Evolutionary conservation across 257 asterid species (phyloP), one percentile per base, ranked within the genome.

Genomic region (Penstemon eatonii): DNA sequence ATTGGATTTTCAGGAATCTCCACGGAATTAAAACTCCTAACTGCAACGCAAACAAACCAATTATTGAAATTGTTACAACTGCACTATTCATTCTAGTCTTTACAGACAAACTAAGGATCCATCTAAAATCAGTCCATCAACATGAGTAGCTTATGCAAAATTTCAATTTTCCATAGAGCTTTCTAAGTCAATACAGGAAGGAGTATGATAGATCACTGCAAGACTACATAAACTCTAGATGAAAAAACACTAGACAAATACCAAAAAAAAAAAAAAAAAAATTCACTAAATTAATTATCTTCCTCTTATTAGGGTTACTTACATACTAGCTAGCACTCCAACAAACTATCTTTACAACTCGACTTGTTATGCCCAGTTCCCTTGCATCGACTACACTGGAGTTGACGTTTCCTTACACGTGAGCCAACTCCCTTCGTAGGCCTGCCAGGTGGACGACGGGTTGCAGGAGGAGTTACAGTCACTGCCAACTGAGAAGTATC

Each of bases 351-450:
- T 80, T 87, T 94, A 87, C 99, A 94, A 47, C 94, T 87, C 44
- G 97, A 87, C 79, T 91, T 94, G 83, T 89, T 94, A 76, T 94
- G 99, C 59, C 99, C 99, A 1, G 88, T 83, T 52, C 89, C 92
- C 83, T 90, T 94, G 88, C 99, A 94, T 71, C 82, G 84, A 75
- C 96, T 94, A 79, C 99, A 94, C 54, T 89, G 97, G 47, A 91
- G 91, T 63, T 85, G 95, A 4, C 97, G 85, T 73, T 88, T 84
- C 71, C 84, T 84, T 0, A 77, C 70, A 11, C 86, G 97, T 57
- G 84, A 76, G 60, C 94, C 86, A 25, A 68, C 79, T 63, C 84
- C 85, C 86, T 87, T 91, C 19, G 93, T 80, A 19, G 97, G 99
- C 60, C 99, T 70, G 3, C 97, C 97, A 0, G 99, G 99, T 11